A percentile compares a stretch with the other conserved stretches of the same genome.
phyloP scores from a whole-genome alignment of 2,329 filamentous ascomycete species.

The Penicillium paneum region DNA sequence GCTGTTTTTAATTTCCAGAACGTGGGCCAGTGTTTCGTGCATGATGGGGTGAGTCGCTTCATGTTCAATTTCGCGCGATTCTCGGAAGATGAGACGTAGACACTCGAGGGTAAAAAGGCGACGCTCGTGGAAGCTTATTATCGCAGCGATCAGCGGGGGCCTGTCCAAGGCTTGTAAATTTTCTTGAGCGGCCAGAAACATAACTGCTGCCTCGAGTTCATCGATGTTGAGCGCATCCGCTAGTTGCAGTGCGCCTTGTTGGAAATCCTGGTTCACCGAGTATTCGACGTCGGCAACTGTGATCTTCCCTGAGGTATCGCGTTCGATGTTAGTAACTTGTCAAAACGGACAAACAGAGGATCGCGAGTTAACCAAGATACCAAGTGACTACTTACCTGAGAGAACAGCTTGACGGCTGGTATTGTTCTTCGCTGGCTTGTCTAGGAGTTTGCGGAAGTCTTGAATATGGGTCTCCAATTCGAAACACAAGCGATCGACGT shows the following conservation, averaged over 20 bases:
- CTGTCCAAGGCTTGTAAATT: conserved; percentile 68
- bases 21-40: conserved; percentile 54
- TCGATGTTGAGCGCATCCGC: conserved; percentile 88
- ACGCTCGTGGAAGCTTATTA: conserved; percentile 85
- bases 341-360: background rate
- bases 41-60: conserved; percentile 54
- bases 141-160: conserved; percentile 69
- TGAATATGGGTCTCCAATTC: conserved; percentile 65
- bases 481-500: conserved; percentile 64
- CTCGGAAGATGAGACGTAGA: conserved; percentile 72
- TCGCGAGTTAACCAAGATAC: background rate
- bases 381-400: conserved; percentile 53
- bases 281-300: conserved; percentile 70
- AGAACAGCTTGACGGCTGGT: conserved; percentile 69
- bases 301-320: conserved; percentile 63
- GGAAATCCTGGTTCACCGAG: conserved; percentile 79
- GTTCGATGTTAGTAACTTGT: conserved; percentile 17
- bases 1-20: conserved; percentile 57
- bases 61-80: conserved; percentile 61
- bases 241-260: conserved; percentile 74
- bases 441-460: conserved; percentile 68
- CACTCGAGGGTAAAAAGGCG: conserved; percentile 80
- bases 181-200: conserved; percentile 70
- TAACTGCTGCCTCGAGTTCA: conserved; percentile 75
- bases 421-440: conserved; percentile 71